phyloP scores from a whole-genome alignment of 2,329 filamentous ascomycete species.

The Colletotrichum gigasporum region DNA sequence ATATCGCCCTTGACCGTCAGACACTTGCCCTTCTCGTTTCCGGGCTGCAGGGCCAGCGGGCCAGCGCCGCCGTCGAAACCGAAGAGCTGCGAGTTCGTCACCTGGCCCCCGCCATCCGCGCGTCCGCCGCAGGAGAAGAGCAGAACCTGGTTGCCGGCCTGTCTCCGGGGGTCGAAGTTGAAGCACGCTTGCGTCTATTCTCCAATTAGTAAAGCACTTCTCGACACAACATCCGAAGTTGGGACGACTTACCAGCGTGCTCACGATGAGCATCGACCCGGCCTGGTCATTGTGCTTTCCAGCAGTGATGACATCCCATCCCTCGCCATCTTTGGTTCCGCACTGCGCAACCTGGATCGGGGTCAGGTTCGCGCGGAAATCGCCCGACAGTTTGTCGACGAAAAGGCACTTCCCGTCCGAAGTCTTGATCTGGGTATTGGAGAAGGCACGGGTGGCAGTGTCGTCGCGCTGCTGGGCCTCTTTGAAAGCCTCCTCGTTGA shows the following conservation, averaged over 20 bases:
- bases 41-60: constrained; percentile 54
- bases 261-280: constrained; percentile 61
- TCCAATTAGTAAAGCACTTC: constrained; percentile 37
- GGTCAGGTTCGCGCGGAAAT: constrained; percentile 58
- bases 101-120: constrained; percentile 61
- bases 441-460: constrained; percentile 53
- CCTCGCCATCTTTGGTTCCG: constrained; percentile 51
- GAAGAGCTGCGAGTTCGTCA: constrained; percentile 63
- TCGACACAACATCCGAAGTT: too few species aligned
- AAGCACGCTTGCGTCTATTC: constrained; percentile 62
- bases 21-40: constrained; percentile 57
- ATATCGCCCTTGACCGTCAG: constrained; percentile 53
- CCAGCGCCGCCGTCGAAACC: constrained; percentile 52
- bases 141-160: constrained; percentile 60
- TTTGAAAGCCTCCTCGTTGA: constrained; percentile 53
- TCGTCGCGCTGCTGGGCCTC: constrained; percentile 56
- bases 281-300: constrained; percentile 61
- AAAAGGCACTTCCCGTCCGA: constrained; percentile 55
- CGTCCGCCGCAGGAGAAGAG: constrained; percentile 69
- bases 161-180: constrained; percentile 64
- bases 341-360: constrained; percentile 56
- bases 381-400: constrained; percentile 56
- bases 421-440: constrained; percentile 54
- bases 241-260: constrained; percentile 51
- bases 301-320: constrained; percentile 58